A percentile compares a stretch with the other conserved stretches of the same genome.
phyloP scores from a whole-genome alignment of 1,284 basidiomycete genomes.

The Ustilago nuda region DNA sequence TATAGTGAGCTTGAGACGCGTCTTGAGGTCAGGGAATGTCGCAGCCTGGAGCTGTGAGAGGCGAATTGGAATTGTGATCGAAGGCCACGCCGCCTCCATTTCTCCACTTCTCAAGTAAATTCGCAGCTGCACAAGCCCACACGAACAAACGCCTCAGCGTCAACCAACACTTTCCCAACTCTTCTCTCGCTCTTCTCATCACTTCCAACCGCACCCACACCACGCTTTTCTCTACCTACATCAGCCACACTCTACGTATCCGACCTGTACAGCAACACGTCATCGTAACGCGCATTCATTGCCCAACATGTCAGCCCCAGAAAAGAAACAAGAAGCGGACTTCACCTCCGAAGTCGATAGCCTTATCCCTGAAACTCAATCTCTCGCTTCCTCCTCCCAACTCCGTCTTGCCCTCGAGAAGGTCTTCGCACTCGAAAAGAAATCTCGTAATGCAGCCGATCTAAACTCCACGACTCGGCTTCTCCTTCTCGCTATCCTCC shows the following conservation, averaged over 20 bases:
- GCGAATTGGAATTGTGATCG: constrained; percentile 38
- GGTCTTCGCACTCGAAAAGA: constrained; percentile 90
- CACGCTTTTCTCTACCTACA: not conserved
- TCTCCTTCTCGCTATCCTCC: constrained; percentile 76
- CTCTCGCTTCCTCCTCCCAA: constrained; percentile 78
- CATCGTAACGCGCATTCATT: not conserved
- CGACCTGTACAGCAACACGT: not conserved
- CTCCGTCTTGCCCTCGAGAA: constrained; percentile 89
- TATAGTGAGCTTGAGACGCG: constrained; percentile 7
- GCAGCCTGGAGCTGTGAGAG: not conserved
- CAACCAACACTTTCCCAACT: not conserved
- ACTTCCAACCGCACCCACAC: constrained; percentile 1
- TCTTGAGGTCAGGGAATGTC: not conserved
- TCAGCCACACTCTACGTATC: not conserved
- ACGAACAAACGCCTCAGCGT: not conserved
- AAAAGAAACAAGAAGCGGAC: constrained; percentile 74
- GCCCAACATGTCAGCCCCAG: constrained; percentile 41
- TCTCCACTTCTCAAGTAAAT: constrained; percentile 24
- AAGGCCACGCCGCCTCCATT: constrained; percentile 44
- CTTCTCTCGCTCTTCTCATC: not conserved
- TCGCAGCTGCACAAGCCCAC: constrained; percentile 32
- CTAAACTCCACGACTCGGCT: constrained; percentile 88
- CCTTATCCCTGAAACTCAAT: constrained; percentile 71
- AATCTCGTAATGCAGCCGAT: constrained; percentile 95
- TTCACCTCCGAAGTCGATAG: constrained; percentile 72